phyloP scores from a whole-genome alignment of 176 grass and related monocot genomes.

The Elymus sibiricus region DNA sequence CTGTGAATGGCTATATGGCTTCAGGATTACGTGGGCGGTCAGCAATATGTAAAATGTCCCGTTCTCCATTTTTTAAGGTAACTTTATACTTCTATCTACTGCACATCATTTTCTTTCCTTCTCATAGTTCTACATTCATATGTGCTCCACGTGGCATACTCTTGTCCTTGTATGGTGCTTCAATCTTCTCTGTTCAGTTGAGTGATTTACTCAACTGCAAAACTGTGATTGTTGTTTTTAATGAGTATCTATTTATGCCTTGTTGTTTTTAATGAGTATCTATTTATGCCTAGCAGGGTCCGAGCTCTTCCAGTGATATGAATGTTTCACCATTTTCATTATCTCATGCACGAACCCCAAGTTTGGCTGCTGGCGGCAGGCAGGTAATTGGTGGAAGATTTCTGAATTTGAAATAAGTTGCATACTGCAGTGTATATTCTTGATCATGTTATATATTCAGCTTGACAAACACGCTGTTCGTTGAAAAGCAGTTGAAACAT shows the following conservation, averaged over 20 bases:
- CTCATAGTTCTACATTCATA: not conserved
- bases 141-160: not conserved
- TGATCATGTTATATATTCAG: not conserved
- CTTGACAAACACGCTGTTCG: not conserved
- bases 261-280: not conserved
- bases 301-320: conserved; percentile 36
- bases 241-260: conserved; percentile 14
- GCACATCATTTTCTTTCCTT: not conserved
- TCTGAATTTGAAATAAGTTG: not conserved
- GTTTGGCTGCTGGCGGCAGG: conserved; percentile 33
- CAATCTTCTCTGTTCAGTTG: not conserved
- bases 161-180: conserved; percentile 4
- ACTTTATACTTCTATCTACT: not conserved
- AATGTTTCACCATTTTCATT: conserved; percentile 28
- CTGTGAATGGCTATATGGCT: conserved; percentile 52
- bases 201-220: not conserved
- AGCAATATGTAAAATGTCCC: conserved; percentile 57
- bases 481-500: not conserved
- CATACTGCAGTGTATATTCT: not conserved
- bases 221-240: not conserved
- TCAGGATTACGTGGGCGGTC: conserved; percentile 46
- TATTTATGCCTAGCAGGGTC: conserved; percentile 35
- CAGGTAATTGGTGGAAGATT: conserved; percentile 41
- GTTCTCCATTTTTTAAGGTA: conserved; percentile 67
- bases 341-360: conserved; percentile 17